These are phyloP conservation scores for Penicillium daleae DNA, from an alignment of 495 filamentous ascomycete genomes.

Conservation along the genomic window DNA sequence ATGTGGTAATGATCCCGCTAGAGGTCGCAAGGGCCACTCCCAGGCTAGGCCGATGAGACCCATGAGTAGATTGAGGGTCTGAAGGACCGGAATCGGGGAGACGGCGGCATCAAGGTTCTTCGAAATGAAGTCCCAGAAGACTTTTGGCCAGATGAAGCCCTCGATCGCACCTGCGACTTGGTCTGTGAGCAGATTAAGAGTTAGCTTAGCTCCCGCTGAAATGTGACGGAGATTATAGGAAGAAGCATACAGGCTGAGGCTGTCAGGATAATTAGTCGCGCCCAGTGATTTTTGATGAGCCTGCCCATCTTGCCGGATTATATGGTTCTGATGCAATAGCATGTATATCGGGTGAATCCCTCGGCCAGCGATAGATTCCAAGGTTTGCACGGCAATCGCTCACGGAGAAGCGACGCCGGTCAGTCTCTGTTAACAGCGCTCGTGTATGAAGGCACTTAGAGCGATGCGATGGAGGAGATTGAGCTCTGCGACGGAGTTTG, in stretches of 20 bases:
- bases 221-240: not conserved
- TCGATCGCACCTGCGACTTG: slow-evolving; percentile 84
- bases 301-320: slow-evolving; percentile 72
- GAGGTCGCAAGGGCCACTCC: slow-evolving; percentile 82
- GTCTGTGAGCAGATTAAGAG: slow-evolving; percentile 51
- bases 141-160: slow-evolving; percentile 98
- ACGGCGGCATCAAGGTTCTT: slow-evolving; percentile 87
- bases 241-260: slow-evolving; percentile 75
- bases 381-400: slow-evolving; percentile 3
- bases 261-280: slow-evolving; percentile 85
- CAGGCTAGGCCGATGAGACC: slow-evolving; percentile 78
- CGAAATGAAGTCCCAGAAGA: slow-evolving; percentile 97
- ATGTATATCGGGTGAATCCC: slow-evolving; percentile 17
- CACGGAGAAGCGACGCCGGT: not conserved
- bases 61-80: slow-evolving; percentile 93
- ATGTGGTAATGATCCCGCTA: slow-evolving; percentile 72
- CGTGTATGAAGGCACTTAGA: not conserved
- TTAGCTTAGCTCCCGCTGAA: no score
- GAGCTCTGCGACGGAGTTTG: not conserved
- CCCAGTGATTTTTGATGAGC: slow-evolving; percentile 99
- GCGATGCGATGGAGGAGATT: not conserved
- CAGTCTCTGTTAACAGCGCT: not conserved
- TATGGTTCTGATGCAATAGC: slow-evolving; percentile 1
- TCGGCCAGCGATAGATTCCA: slow-evolving; percentile 36
- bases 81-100: slow-evolving; percentile 84